Evolutionary conservation across 2,329 filamentous ascomycete genomes (phyloP).

Genomic region (Dactylella cylindrospora): DNA sequence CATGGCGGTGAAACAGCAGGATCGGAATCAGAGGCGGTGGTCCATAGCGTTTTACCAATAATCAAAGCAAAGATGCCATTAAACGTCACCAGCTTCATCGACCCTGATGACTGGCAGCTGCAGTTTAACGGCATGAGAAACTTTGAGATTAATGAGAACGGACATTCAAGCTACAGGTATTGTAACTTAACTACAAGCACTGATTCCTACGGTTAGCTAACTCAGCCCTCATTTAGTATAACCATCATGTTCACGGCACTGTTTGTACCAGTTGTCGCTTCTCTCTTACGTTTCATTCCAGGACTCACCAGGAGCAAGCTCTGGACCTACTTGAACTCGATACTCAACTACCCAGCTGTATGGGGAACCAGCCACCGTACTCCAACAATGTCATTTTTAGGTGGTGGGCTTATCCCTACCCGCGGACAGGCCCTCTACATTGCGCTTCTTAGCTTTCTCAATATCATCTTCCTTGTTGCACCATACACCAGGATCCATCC

Average conservation of each 20-base stretch:
- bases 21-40: slow-evolving; percentile 22
- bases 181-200: background rate
- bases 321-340: slow-evolving; percentile 50
- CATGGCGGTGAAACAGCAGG: slow-evolving; percentile 45
- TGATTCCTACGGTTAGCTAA: background rate
- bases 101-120: slow-evolving; percentile 49
- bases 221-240: slow-evolving; percentile 19
- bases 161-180: slow-evolving; percentile 48
- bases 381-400: slow-evolving; percentile 46
- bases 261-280: slow-evolving; percentile 50
- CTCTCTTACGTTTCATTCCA: slow-evolving; percentile 52
- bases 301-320: slow-evolving; percentile 47
- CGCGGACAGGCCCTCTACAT: slow-evolving; percentile 53
- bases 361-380: slow-evolving; percentile 51
- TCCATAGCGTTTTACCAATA: slow-evolving; percentile 46
- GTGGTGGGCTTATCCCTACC: slow-evolving; percentile 51
- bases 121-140: slow-evolving; percentile 60
- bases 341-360: slow-evolving; percentile 50
- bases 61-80: slow-evolving; percentile 48
- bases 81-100: slow-evolving; percentile 51
- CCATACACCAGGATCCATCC: slow-evolving; percentile 50
- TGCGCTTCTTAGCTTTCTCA: slow-evolving; percentile 51
- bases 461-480: slow-evolving; percentile 49
- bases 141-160: slow-evolving; percentile 56
- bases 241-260: slow-evolving; percentile 50